A percentile compares a stretch with the other conserved stretches of the same genome.
Evolutionary conservation across 345 rosid genomes (phyloP).

Genomic region (Salix brachista): DNA sequence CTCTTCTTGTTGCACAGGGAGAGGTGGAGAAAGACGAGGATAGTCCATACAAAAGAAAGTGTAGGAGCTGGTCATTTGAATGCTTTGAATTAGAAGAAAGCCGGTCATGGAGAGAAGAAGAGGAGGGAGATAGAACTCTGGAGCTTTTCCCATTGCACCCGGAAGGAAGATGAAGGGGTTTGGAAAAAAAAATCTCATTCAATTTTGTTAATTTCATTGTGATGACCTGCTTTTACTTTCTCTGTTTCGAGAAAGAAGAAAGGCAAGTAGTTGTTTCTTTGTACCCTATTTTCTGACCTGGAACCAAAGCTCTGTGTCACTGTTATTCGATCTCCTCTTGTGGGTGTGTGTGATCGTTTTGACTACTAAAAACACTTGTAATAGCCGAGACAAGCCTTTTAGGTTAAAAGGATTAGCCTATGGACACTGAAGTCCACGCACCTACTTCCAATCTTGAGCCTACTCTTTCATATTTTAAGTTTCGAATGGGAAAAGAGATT

Average conservation of each 20-base stretch:
- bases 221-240: conserved; percentile 8
- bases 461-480: conserved; percentile 9
- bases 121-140: conserved; percentile 63
- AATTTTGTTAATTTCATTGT: not conserved
- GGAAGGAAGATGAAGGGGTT: conserved; percentile 54
- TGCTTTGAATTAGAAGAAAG: conserved; percentile 48
- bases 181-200: not conserved
- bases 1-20: conserved; percentile 26
- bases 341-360: conserved; percentile 15
- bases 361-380: conserved; percentile 20
- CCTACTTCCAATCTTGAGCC: conserved; percentile 21
- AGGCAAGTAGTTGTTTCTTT: conserved; percentile 13
- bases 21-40: conserved; percentile 42
- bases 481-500: conserved; percentile 23
- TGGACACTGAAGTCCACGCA: conserved; percentile 68
- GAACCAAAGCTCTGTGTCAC: conserved; percentile 22
- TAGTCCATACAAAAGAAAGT: conserved; percentile 76
- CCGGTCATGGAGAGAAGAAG: conserved; percentile 26
- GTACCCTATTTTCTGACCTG: conserved; percentile 22
- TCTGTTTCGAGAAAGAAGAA: conserved; percentile 7
- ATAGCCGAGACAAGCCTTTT: conserved; percentile 27
- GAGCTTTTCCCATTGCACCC: conserved; percentile 98
- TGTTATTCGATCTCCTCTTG: not conserved
- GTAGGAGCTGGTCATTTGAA: conserved; percentile 81
- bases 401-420: conserved; percentile 37